A percentile compares a stretch with the other conserved stretches of the same genome.
Evolutionary conservation across 495 filamentous ascomycete species (phyloP).

Genomic region (Xylaria palmicola): DNA sequence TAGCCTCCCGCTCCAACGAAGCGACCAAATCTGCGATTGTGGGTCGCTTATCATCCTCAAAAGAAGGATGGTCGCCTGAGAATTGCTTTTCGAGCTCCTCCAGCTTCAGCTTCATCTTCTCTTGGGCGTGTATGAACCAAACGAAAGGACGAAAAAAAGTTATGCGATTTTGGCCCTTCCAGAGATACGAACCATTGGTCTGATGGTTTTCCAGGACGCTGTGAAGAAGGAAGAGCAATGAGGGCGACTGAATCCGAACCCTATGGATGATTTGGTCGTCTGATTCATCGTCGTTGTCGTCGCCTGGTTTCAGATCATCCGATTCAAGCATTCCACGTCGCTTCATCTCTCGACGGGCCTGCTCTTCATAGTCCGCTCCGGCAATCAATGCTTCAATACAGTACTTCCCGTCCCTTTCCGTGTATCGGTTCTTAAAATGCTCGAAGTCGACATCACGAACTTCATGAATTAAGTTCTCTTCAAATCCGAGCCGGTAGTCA

Average conservation of each 20-base stretch:
- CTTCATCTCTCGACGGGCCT: background rate
- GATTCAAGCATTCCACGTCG: background rate
- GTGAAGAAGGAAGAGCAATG: background rate
- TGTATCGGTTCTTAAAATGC: slow-evolving; percentile 29
- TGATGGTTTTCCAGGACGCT: background rate
- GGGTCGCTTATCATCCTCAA: background rate
- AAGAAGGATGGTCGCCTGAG: background rate
- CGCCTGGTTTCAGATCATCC: background rate
- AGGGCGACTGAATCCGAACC: background rate
- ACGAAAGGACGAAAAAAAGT: background rate
- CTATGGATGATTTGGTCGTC: background rate
- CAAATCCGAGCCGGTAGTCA: background rate
- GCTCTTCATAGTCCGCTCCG: background rate
- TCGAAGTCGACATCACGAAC: slow-evolving; percentile 13
- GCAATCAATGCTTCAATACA: slow-evolving; percentile 22
- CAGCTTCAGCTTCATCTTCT: background rate
- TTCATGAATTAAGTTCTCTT: background rate
- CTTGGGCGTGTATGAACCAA: background rate
- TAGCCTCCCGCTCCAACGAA: background rate
- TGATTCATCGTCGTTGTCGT: background rate
- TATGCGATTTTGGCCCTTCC: background rate
- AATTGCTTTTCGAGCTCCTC: background rate
- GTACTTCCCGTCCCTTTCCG: slow-evolving; percentile 1
- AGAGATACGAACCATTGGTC: background rate
- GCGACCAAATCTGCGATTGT: background rate